A percentile compares a stretch with the other conserved stretches of the same genome.
These are phyloP conservation scores for Hirschfeldia incana DNA, from an alignment of 345 rosid genomes.

Conservation along the genomic window DNA sequence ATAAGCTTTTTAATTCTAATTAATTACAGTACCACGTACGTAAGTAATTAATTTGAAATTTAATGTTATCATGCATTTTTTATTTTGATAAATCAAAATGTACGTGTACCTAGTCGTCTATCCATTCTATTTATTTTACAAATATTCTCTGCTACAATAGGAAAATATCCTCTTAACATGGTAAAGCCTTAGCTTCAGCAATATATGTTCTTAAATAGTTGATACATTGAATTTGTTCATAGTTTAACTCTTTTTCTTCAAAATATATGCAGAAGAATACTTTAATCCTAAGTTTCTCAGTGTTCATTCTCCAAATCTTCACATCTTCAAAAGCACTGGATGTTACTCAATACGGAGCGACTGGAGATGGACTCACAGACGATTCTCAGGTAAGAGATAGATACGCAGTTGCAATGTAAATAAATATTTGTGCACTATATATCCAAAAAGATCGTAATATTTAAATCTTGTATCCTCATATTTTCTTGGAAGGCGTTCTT, in stretches of 20 bases:
- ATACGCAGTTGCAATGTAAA: not conserved
- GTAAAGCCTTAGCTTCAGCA: constrained; percentile 11
- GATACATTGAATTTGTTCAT: not conserved
- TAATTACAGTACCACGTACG: not conserved
- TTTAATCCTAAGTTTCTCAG: constrained; percentile 22
- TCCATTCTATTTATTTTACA: not conserved
- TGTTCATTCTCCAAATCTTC: constrained; percentile 34
- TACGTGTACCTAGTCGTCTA: constrained; percentile 9
- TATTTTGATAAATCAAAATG: not conserved
- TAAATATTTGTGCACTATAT: not conserved
- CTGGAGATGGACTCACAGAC: constrained; percentile 39
- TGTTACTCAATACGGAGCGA: constrained; percentile 40
- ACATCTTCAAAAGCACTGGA: constrained; percentile 35
- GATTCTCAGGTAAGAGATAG: constrained; percentile 28
- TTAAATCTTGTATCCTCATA: not conserved
- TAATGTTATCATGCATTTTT: not conserved
- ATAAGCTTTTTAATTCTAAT: not conserved
- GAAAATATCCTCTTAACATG: constrained; percentile 21
- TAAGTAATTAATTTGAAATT: not conserved
- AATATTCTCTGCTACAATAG: constrained; percentile 5
- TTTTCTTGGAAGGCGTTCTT: constrained; percentile 44
- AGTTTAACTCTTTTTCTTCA: not conserved
- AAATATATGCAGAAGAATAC: constrained; percentile 28
- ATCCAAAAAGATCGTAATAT: not conserved
- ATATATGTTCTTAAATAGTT: not conserved